Evolutionary conservation across 2,329 filamentous ascomycete genomes (phyloP).

Genomic region (Colletotrichum brevisporum): DNA sequence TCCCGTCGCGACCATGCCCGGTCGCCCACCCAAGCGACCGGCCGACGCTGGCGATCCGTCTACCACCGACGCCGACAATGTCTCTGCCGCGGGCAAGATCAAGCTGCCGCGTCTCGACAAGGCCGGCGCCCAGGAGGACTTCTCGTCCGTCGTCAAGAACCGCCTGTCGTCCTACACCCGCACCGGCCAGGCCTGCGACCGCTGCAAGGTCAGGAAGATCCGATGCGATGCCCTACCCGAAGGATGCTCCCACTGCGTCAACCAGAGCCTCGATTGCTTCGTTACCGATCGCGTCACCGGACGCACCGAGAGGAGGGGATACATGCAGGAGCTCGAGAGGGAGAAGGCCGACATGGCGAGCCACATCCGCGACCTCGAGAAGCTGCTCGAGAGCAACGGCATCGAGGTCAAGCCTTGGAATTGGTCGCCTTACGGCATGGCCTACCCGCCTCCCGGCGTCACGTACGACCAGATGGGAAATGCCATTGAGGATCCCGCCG

Average conservation of each 20-base stretch:
- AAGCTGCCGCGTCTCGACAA: constrained; percentile 66
- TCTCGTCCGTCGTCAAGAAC: constrained; percentile 69
- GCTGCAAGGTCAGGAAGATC: constrained; percentile 92
- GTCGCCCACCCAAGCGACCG: constrained; percentile 60
- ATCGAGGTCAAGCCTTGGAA: constrained; percentile 71
- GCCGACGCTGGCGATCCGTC: constrained; percentile 55
- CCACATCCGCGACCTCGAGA: constrained; percentile 78
- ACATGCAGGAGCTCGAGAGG: constrained; percentile 81
- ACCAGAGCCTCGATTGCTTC: constrained; percentile 82
- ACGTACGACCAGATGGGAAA: constrained; percentile 47
- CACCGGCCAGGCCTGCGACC: constrained; percentile 89
- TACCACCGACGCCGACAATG: constrained; percentile 40
- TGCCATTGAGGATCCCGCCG: constrained; percentile 42
- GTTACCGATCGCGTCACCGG: constrained; percentile 91
- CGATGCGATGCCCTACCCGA: constrained; percentile 85
- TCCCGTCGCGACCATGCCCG: constrained; percentile 45
- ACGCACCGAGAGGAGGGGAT: constrained; percentile 82
- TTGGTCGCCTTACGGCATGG: constrained; percentile 38
- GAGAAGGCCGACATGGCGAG: constrained; percentile 77
- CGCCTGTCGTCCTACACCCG: constrained; percentile 69
- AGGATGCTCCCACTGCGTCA: constrained; percentile 85
- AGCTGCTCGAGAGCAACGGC: constrained; percentile 72
- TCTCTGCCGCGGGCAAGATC: constrained; percentile 51
- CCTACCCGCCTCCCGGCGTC: constrained; percentile 43
- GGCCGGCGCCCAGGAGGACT: constrained; percentile 58